Percentiles rank a stretch among this genome's conserved stretches.
phyloP scores from a whole-genome alignment of 495 filamentous ascomycete species.

The Penicillium paxilli region DNA sequence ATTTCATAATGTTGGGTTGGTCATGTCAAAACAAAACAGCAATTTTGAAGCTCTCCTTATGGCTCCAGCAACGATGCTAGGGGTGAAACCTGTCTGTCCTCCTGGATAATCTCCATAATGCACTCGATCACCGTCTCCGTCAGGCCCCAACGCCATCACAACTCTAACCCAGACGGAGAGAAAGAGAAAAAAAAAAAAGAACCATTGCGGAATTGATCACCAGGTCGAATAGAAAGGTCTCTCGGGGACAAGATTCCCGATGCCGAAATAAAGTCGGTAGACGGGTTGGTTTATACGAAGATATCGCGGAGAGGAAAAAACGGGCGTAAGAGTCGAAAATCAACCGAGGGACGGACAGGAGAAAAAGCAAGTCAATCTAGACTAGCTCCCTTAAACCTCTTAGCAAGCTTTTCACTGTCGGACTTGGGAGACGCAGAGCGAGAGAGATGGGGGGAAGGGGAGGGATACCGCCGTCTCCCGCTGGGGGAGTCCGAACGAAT shows the following conservation, averaged over 20 bases:
- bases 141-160: not conserved
- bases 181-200: not conserved
- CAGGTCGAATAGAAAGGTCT: not conserved
- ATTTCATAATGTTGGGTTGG: not conserved
- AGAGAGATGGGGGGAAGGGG: conserved; percentile 29
- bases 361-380: conserved; percentile 57
- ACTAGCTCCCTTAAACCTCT: conserved; percentile 97
- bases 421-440: conserved; percentile 44
- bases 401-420: conserved; percentile 84
- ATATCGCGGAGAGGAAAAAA: not conserved
- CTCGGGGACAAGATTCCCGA: not conserved
- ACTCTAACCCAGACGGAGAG: not conserved
- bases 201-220: not conserved
- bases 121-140: no score
- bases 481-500: conserved; percentile 33
- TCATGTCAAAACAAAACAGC: not conserved
- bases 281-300: not conserved
- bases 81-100: not conserved
- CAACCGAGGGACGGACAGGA: conserved; percentile 7
- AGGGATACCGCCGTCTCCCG: conserved; percentile 24
- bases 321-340: conserved; percentile 2
- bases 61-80: not conserved
- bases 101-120: not conserved
- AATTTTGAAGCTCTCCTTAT: not conserved
- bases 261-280: no score